These are phyloP conservation scores for Glutinoglossum americanum DNA, from an alignment of 495 filamentous ascomycete genomes.

Conservation along the genomic window DNA sequence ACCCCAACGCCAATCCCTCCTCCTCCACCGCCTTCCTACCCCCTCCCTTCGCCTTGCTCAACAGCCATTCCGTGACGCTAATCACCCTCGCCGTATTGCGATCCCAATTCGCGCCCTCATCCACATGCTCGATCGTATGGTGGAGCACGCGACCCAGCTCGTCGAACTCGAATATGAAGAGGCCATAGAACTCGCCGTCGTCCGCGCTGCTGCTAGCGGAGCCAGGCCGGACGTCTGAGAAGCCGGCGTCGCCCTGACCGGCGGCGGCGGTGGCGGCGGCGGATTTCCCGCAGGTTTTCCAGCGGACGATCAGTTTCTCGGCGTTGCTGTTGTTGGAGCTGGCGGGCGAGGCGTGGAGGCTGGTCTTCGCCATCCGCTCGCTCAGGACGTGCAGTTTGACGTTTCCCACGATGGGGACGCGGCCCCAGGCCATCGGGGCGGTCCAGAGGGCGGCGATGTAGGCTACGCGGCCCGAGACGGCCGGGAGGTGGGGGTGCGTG, in stretches of 20 bases:
- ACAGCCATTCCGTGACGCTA: constrained; percentile 4
- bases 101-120: constrained; percentile 23
- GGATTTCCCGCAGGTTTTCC: constrained; percentile 42
- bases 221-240: constrained; percentile 25
- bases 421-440: constrained; percentile 84
- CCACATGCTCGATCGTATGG: constrained; percentile 86
- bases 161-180: constrained; percentile 95
- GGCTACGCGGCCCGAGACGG: constrained; percentile 67
- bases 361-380: constrained; percentile 54
- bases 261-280: constrained; percentile 16
- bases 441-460: constrained; percentile 93
- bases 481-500: constrained; percentile 86
- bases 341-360: constrained; percentile 2
- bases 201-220: constrained; percentile 21
- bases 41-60: not conserved
- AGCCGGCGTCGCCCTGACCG: constrained; percentile 3
- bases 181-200: constrained; percentile 45
- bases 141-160: constrained; percentile 59
- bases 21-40: not conserved
- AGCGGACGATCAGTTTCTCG: constrained; percentile 71
- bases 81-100: not conserved
- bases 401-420: constrained; percentile 71
- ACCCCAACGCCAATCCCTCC: constrained; percentile 2
- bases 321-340: constrained; percentile 27
- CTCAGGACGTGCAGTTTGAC: constrained; percentile 68